A percentile compares a stretch with the other conserved stretches of the same genome.
Conservation (phyloP, 2,329 filamentous ascomycete species). For the Ophiostoma ips region DNA sequence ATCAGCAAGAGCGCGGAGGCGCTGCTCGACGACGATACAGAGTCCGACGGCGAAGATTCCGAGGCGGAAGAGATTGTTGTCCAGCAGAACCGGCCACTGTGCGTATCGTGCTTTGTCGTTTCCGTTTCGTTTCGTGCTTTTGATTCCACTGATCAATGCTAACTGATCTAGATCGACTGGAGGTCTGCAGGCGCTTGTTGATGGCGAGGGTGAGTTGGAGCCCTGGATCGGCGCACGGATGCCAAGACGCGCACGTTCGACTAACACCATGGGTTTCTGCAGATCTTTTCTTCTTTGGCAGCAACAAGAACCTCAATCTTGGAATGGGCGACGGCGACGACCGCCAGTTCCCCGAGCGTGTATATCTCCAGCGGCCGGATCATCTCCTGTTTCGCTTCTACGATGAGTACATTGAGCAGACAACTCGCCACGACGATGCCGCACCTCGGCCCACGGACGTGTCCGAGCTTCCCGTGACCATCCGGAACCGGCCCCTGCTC, state of each 20-base stretch:
- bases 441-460: conserved; percentile 15
- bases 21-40: conserved; percentile 1
- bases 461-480: conserved; percentile 54
- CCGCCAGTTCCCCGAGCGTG: conserved; percentile 79
- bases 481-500: conserved; percentile 56
- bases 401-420: conserved; percentile 45
- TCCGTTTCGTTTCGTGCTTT: not conserved
- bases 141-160: too few relatives aligned
- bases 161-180: not conserved
- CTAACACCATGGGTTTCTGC: not conserved
- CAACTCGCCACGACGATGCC: not conserved
- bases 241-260: not conserved
- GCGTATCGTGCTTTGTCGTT: not conserved
- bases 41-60: not conserved
- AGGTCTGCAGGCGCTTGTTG: conserved; percentile 12
- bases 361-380: conserved; percentile 61
- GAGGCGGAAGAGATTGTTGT: not conserved
- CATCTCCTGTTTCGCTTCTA: conserved; percentile 63
- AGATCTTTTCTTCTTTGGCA: conserved; percentile 87
- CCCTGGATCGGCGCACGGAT: not conserved
- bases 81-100: not conserved
- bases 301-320: conserved; percentile 86
- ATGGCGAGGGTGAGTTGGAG: conserved; percentile 40
- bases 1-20: conserved; percentile 56
- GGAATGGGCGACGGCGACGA: conserved; percentile 95